A percentile compares a stretch with the other conserved stretches of the same genome.
Conservation (phyloP, 805 yeast genomes). For the Ogataea trehaloabstinens region DNA sequence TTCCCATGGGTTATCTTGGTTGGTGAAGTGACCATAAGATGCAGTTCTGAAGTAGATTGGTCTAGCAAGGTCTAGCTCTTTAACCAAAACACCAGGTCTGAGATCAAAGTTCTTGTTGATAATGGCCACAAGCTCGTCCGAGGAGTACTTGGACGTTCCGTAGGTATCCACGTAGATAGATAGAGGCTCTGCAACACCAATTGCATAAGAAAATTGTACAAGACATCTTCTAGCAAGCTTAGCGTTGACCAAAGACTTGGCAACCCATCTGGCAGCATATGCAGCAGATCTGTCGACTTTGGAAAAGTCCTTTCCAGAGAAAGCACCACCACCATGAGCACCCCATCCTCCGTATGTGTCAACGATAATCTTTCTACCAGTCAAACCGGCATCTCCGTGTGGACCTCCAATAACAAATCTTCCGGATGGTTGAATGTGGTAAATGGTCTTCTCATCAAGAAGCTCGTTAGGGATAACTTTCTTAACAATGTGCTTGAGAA, state of each 20-base stretch:
- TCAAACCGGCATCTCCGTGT: slow-evolving; percentile 99
- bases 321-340: slow-evolving; percentile 99
- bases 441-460: slow-evolving; percentile 91
- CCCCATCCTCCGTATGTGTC: slow-evolving; percentile 99
- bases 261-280: slow-evolving; percentile 99
- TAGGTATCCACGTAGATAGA: slow-evolving; percentile 96
- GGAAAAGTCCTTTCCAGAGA: slow-evolving; percentile 99
- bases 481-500: slow-evolving; percentile 77
- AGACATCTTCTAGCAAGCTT: slow-evolving; percentile 95
- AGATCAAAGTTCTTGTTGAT: slow-evolving; percentile 94
- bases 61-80: slow-evolving; percentile 94
- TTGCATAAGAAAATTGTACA: slow-evolving; percentile 98
- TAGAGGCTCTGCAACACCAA: slow-evolving; percentile 99
- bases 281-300: slow-evolving; percentile 99
- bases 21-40: slow-evolving; percentile 98
- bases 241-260: slow-evolving; percentile 94
- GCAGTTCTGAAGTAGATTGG: slow-evolving; percentile 99
- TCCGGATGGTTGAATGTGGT: slow-evolving; percentile 99
- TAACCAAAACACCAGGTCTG: slow-evolving; percentile 99
- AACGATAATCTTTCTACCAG: slow-evolving; percentile 99
- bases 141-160: slow-evolving; percentile 91
- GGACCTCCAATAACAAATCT: slow-evolving; percentile 99
- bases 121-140: slow-evolving; percentile 87
- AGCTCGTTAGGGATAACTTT: slow-evolving; percentile 88
- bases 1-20: slow-evolving; percentile 99